A percentile compares a stretch with the other conserved stretches of the same genome.
These are phyloP conservation scores for Fusarium newnesense DNA, from an alignment of 2,329 filamentous ascomycete genomes.

Conservation along the genomic window DNA sequence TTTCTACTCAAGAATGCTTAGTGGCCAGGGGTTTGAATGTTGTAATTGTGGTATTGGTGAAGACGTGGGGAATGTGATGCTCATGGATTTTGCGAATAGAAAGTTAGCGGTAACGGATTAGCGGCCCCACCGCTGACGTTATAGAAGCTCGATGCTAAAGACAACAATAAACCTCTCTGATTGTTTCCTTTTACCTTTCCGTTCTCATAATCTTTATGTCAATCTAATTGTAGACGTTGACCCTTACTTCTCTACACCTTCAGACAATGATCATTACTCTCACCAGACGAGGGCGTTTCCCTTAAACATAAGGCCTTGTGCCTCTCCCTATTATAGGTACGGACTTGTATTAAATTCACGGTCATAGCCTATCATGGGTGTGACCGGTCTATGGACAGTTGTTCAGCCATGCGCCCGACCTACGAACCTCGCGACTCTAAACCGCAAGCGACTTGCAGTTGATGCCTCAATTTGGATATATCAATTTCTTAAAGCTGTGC, in stretches of 20 bases:
- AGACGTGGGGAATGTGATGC: conserved; percentile 8
- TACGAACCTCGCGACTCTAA: conserved; percentile 95
- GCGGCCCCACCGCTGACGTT: conserved; percentile 42
- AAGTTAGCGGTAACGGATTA: conserved; percentile 26
- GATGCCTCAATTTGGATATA: conserved; percentile 99
- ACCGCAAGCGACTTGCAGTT: conserved; percentile 94
- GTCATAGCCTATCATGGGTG: conserved; percentile 76
- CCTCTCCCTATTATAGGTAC: neutral
- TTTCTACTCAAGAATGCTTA: conserved; percentile 36
- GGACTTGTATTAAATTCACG: conserved; percentile 9
- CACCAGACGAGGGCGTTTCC: conserved; percentile 34
- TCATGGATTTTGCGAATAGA: conserved; percentile 16
- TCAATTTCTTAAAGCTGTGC: conserved; percentile 98
- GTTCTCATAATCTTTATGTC: neutral
- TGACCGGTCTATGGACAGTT: conserved; percentile 97
- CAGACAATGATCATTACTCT: conserved; percentile 23
- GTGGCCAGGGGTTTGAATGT: neutral
- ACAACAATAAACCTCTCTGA: neutral
- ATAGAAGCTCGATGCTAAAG: conserved; percentile 10
- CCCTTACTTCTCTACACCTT: neutral
- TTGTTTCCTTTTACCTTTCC: neutral
- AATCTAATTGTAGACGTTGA: neutral
- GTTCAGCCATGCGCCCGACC: conserved; percentile 94
- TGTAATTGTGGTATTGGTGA: neutral
- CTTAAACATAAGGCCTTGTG: conserved; percentile 21